phyloP scores from a whole-genome alignment of 768 basidiomycete genomes.

The Phylloporus arenicola region DNA sequence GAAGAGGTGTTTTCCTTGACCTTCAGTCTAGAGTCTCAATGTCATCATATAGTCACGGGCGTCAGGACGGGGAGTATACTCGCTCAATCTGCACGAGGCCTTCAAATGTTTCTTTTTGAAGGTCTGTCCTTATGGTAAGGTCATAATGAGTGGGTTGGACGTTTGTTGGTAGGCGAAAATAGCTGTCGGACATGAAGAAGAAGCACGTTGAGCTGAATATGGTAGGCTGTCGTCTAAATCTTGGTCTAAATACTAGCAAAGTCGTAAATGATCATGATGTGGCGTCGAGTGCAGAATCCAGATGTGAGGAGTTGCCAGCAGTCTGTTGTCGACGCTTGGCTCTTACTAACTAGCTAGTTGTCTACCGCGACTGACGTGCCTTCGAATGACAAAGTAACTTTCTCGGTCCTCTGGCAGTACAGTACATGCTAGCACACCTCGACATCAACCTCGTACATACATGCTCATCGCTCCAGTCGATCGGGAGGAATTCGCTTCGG shows the following conservation, averaged over 20 bases:
- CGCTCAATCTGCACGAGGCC: conserved; percentile 73
- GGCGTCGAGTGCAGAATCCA: too few species aligned
- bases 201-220: neutral
- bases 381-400: neutral
- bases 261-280: neutral
- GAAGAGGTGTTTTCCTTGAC: conserved; percentile 54
- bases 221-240: too few species aligned
- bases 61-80: conserved; percentile 18
- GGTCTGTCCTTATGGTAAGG: conserved; percentile 74
- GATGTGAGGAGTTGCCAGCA: too few species aligned
- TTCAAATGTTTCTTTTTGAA: conserved; percentile 66
- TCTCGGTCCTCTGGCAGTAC: conserved; percentile 1
- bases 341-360: too few species aligned
- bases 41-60: neutral
- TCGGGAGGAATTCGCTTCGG: neutral
- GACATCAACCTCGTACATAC: neutral
- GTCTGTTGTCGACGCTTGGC: too few species aligned
- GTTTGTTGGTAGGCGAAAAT: conserved; percentile 55
- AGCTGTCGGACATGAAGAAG: conserved; percentile 10
- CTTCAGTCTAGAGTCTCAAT: conserved; percentile 45
- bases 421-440: neutral
- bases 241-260: too few species aligned
- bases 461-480: neutral
- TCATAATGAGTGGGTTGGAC: conserved; percentile 76
- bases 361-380: neutral